Conservation (phyloP, 2,329 filamentous ascomycete genomes). For the Phialocephala sp. region DNA sequence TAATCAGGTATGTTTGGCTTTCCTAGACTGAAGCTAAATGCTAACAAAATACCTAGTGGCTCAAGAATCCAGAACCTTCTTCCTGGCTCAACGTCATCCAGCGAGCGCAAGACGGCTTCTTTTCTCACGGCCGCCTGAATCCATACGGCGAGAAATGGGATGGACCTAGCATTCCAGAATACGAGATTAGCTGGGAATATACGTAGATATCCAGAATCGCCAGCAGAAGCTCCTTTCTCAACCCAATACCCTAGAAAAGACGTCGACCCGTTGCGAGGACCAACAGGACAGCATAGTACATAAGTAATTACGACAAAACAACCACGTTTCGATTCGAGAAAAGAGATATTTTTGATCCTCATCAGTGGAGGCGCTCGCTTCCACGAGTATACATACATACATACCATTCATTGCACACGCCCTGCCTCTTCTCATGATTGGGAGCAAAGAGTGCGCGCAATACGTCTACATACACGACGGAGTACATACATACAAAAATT, state of each 20-base stretch:
- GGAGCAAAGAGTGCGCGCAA: neutral
- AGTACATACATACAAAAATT: constrained; percentile 6
- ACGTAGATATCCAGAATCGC: constrained; percentile 43
- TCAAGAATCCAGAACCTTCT: constrained; percentile 59
- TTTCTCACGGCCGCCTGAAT: constrained; percentile 54
- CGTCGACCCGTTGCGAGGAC: neutral
- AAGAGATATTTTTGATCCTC: constrained; percentile 7
- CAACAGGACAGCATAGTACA: constrained; percentile 8
- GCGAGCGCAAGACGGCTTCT: constrained; percentile 59
- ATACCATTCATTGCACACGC: neutral
- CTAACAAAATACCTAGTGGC: constrained; percentile 49
- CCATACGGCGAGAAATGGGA: constrained; percentile 60
- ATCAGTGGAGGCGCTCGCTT: no score
- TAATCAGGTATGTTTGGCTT: constrained; percentile 53
- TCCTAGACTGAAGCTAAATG: neutral
- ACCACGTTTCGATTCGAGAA: neutral
- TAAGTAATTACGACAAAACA: constrained; percentile 9
- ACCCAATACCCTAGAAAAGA: neutral
- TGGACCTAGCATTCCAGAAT: constrained; percentile 52
- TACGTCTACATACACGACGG: neutral
- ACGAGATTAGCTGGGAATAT: constrained; percentile 57
- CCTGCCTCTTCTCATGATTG: no score
- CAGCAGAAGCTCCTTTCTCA: neutral
- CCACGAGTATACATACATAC: neutral
- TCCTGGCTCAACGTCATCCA: constrained; percentile 60